phyloP scores from a whole-genome alignment of 1,284 basidiomycete genomes.

The Ganoderma sinense region DNA sequence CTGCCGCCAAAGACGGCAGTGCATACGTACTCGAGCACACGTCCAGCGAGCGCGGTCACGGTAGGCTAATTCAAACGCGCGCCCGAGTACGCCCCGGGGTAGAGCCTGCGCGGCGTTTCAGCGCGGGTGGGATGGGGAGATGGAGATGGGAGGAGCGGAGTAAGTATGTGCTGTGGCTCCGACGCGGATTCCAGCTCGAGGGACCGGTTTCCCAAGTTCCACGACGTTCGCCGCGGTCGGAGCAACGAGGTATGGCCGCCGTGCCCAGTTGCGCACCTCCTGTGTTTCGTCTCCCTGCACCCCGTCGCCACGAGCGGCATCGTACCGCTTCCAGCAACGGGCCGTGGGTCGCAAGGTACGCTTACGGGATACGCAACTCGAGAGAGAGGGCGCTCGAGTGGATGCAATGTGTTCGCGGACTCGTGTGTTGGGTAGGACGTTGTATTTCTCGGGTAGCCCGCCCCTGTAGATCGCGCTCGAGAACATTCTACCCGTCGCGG shows the following conservation, averaged over 20 bases:
- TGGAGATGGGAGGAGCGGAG: too few relatives aligned
- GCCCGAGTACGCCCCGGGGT: neutral
- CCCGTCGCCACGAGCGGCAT: neutral
- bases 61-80: neutral
- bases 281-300: neutral
- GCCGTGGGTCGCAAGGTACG: neutral
- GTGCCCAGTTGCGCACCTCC: neutral
- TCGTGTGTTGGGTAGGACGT: too few relatives aligned
- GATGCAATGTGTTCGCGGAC: too few relatives aligned
- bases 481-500: neutral
- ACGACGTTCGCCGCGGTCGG: neutral
- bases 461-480: neutral
- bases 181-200: neutral
- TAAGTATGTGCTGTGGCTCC: too few relatives aligned
- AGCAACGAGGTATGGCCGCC: neutral
- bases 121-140: neutral
- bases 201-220: neutral
- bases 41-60: neutral
- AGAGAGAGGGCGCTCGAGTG: too few relatives aligned
- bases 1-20: neutral
- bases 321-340: neutral
- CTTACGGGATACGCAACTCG: too few relatives aligned
- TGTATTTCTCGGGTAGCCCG: too few relatives aligned
- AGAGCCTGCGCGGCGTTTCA: neutral
- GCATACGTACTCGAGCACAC: neutral